Base-by-base conservation (phyloP, 345 rosid genomes). In the Viola odorata region DNA sequence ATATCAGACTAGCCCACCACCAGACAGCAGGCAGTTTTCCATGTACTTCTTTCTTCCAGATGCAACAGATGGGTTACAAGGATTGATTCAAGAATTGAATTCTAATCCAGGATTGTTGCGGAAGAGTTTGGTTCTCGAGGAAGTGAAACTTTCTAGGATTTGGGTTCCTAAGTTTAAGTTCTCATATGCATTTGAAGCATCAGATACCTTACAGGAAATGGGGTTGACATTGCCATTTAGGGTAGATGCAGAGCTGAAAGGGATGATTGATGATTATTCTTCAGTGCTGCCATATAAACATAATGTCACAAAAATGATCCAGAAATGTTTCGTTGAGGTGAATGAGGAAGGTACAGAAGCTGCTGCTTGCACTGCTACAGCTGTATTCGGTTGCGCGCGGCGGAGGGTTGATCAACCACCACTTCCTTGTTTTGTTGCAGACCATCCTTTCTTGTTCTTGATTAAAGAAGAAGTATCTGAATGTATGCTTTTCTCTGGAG, bases 281-380 rank as follows among this genome's bases (percentile, higher is more conserved):
- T 17, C 8, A 53, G 14, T 2, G 7, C n/a, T n/a, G n/a, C n/a
- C n/a, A n/a, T n/a, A 12, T 1, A 8, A 4, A 45, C 15, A 50
- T 3, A 23, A 3, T 9, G 47, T 66, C 15, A 41, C 71, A 38
- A 15, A 47, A 3, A n/a, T 62, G 9, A 11, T 41, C 5, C 75
- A 75, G 6, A 70, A 54, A 41, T 37, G 65, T 5, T 11, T 36
- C 58, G n/a, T n/a, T n/a, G n/a, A n/a, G n/a, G n/a, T n/a, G n/a
- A n/a, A n/a, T n/a, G n/a, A n/a, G n/a, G n/a, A 54, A 39, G 78
- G 68, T 37, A 50, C 72, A 0, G 65, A 65, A 57, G 75, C 69
- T 23, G 59, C 60, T 13, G 42, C 56, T 61, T 12, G 6, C 50
- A 36, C 45, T 15, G 12, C 38, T 1, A 11, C 6, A 6, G n/a